Conservation (phyloP, 805 yeast species). For the Suhomyces prunicola region DNA sequence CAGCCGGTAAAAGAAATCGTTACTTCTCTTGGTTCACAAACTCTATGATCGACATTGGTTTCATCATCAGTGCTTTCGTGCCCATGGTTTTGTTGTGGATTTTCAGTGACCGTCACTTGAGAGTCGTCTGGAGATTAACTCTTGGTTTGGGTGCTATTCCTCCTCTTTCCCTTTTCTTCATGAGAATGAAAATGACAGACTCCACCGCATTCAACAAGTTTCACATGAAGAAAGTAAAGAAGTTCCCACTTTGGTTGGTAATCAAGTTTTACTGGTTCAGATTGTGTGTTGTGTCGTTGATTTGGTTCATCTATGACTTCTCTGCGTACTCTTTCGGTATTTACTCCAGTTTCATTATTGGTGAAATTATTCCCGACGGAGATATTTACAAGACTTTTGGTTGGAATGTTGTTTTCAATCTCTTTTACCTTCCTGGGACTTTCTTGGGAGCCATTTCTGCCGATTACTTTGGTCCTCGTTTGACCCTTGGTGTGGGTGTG, state of each 20-base stretch:
- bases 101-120: slow-evolving; percentile 64
- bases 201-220: slow-evolving; percentile 67
- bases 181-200: slow-evolving; percentile 75
- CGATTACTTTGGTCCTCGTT: slow-evolving; percentile 91
- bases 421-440: slow-evolving; percentile 89
- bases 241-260: slow-evolving; percentile 64
- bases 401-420: slow-evolving; percentile 86
- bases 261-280: slow-evolving; percentile 85
- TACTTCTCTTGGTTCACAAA: slow-evolving; percentile 89
- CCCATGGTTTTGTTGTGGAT: slow-evolving; percentile 87
- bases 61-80: slow-evolving; percentile 78
- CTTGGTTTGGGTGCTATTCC: slow-evolving; percentile 89
- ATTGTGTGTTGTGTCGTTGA: slow-evolving; percentile 60
- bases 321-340: slow-evolving; percentile 84
- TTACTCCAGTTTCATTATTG: slow-evolving; percentile 71
- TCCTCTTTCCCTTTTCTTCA: slow-evolving; percentile 71
- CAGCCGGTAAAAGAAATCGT: slow-evolving; percentile 82
- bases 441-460: slow-evolving; percentile 79
- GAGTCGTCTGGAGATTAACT: slow-evolving; percentile 88
- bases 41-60: slow-evolving; percentile 82
- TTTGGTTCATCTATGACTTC: slow-evolving; percentile 93
- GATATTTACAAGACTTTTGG: slow-evolving; percentile 76
- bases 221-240: slow-evolving; percentile 56
- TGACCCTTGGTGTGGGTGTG: slow-evolving; percentile 70
- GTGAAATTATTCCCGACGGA: slow-evolving; percentile 53